phyloP scores from a whole-genome alignment of 768 basidiomycete species.

The Lactarius vividus region DNA sequence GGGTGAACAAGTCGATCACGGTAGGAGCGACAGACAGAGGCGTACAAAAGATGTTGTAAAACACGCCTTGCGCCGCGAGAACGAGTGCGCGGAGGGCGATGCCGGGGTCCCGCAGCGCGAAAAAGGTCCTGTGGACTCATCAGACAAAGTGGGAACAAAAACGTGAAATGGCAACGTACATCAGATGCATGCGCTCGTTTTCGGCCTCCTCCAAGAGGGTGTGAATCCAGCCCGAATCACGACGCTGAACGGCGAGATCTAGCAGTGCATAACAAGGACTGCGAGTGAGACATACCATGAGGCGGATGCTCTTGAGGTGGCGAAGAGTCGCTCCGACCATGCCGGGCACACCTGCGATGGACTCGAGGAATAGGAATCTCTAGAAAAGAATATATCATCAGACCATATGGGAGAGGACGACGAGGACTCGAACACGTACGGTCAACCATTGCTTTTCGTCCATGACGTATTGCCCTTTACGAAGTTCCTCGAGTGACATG shows the following conservation, averaged over 20 bases:
- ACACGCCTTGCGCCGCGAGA: constrained; percentile 89
- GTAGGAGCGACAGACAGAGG: constrained; percentile 9
- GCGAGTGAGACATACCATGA: constrained; percentile 56
- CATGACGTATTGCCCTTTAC: constrained; percentile 71
- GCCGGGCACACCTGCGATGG: constrained; percentile 91
- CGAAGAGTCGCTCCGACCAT: constrained; percentile 91
- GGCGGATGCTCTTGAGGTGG: constrained; percentile 82
- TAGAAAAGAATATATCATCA: constrained; percentile 36
- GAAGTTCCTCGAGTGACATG: constrained; percentile 70
- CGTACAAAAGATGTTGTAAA: constrained; percentile 85
- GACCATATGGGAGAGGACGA: not conserved
- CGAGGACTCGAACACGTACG: constrained; percentile 39
- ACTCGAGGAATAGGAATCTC: constrained; percentile 75
- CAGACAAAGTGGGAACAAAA: not conserved
- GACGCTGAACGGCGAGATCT: constrained; percentile 36
- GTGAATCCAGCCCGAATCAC: constrained; percentile 80
- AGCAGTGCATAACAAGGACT: constrained; percentile 5
- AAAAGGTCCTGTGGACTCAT: constrained; percentile 73
- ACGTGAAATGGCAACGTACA: constrained; percentile 45
- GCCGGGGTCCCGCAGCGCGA: constrained; percentile 83
- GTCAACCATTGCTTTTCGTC: constrained; percentile 74
- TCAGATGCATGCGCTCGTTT: constrained; percentile 95
- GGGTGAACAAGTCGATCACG: not conserved
- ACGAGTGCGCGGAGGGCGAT: constrained; percentile 77
- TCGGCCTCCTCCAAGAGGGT: constrained; percentile 92